These are phyloP conservation scores for Lactarius hengduanensis DNA, from an alignment of 768 basidiomycete species.

Conservation along the genomic window DNA sequence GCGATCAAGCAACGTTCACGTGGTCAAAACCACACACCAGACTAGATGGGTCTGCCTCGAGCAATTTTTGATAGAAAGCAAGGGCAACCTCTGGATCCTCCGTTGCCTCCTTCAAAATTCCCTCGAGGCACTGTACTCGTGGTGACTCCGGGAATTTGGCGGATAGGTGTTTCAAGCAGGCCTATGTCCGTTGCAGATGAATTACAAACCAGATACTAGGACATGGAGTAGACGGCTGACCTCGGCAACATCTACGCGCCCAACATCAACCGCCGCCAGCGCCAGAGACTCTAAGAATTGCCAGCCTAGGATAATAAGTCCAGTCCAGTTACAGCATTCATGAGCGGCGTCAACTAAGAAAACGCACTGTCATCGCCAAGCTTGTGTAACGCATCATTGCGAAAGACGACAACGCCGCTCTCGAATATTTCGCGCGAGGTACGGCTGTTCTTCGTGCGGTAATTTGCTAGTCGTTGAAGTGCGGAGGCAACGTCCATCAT, in stretches of 20 bases:
- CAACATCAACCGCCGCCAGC: constrained; percentile 74
- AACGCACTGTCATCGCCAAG: constrained; percentile 37
- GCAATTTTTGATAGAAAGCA: constrained; percentile 57
- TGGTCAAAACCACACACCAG: constrained; percentile 50
- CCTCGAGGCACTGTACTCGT: constrained; percentile 73
- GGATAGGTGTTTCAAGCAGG: constrained; percentile 58
- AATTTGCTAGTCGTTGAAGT: constrained; percentile 38
- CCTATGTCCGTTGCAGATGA: constrained; percentile 38
- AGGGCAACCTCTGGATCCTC: constrained; percentile 57
- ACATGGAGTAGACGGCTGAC: constrained; percentile 45
- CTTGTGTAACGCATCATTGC: constrained; percentile 32
- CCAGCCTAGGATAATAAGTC: constrained; percentile 54
- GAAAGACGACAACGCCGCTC: constrained; percentile 35
- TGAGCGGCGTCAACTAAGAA: not conserved
- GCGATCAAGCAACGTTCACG: not conserved
- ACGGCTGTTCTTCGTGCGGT: constrained; percentile 34
- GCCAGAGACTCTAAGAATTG: constrained; percentile 77
- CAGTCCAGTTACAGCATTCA: not conserved
- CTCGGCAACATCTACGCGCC: constrained; percentile 68
- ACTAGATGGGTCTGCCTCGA: constrained; percentile 66
- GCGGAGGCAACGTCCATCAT: constrained; percentile 37
- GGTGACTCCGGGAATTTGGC: constrained; percentile 76
- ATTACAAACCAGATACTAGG: not conserved
- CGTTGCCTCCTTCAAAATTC: constrained; percentile 73
- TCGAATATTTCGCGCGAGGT: constrained; percentile 39